Evolutionary conservation across 1,284 basidiomycete genomes (phyloP).

Genomic region (Ceratobasidium sp.): DNA sequence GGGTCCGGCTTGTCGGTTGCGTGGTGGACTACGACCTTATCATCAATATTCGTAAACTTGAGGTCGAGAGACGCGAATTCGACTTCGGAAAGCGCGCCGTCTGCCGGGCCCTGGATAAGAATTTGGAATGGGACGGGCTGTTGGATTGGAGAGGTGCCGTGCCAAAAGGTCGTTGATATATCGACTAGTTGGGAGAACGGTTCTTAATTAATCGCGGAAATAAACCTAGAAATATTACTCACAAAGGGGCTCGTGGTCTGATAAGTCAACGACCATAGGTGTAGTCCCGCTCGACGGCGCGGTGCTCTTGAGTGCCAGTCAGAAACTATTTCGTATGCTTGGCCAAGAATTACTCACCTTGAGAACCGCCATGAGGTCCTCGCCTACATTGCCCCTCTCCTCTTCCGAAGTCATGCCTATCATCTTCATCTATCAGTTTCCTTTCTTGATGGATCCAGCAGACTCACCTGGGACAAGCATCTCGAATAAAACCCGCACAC

Average conservation of each 20-base stretch:
- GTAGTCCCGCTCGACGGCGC: conserved; percentile 67
- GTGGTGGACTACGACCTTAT: conserved; percentile 67
- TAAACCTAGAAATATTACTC: conserved; percentile 54
- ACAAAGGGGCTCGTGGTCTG: conserved; percentile 75
- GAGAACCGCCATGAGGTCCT: conserved; percentile 77
- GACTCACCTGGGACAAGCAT: conserved; percentile 80
- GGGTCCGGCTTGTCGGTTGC: conserved; percentile 47
- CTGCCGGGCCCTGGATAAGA: conserved; percentile 65
- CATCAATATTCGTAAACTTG: conserved; percentile 64
- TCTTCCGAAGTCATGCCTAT: conserved; percentile 49
- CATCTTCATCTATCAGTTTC: not conserved
- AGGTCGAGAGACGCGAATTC: conserved; percentile 72
- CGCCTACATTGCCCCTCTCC: conserved; percentile 59
- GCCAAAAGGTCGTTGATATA: conserved; percentile 77
- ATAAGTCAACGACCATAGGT: conserved; percentile 71
- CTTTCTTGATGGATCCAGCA: not conserved
- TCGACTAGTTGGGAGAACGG: conserved; percentile 66
- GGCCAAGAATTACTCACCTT: conserved; percentile 62
- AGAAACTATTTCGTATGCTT: not conserved
- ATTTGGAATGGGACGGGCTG: conserved; percentile 80
- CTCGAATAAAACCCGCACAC: conserved; percentile 80
- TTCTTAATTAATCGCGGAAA: not conserved
- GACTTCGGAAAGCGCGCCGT: conserved; percentile 65
- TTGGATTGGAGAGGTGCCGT: conserved; percentile 65
- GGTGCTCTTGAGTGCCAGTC: conserved; percentile 66